Evolutionary conservation across 2,329 filamentous ascomycete species (phyloP).

Genomic region (Pseudomassariella vexata): DNA sequence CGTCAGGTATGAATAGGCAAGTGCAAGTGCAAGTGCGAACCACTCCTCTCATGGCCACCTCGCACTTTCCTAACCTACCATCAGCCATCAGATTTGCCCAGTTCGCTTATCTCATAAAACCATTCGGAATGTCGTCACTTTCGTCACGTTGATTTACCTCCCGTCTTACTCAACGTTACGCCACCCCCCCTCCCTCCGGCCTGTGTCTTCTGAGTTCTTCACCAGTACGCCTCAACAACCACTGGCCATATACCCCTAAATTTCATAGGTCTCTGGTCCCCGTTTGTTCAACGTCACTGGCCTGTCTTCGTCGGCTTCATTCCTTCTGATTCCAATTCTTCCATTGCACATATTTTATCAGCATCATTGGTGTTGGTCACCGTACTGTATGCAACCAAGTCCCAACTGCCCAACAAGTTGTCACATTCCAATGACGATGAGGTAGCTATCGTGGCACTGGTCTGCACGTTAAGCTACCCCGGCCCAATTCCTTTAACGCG

Average conservation of each 20-base stretch:
- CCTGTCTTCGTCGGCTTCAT: too few species aligned
- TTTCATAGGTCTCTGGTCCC: too few species aligned
- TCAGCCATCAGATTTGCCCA: background rate
- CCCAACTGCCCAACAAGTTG: background rate
- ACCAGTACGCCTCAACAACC: too few species aligned
- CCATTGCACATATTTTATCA: background rate
- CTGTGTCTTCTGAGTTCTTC: too few species aligned
- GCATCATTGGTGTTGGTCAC: background rate
- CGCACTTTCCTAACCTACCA: background rate
- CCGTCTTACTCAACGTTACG: too few species aligned
- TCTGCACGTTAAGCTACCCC: too few species aligned
- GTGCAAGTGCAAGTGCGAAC: background rate
- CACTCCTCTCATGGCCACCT: background rate
- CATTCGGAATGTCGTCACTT: too few species aligned
- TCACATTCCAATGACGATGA: background rate
- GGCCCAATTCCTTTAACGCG: background rate
- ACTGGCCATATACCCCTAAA: too few species aligned
- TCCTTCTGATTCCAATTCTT: background rate
- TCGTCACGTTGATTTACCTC: too few species aligned
- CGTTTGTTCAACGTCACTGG: too few species aligned
- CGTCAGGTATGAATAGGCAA: background rate
- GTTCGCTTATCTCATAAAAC: background rate
- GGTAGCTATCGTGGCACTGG: too few species aligned
- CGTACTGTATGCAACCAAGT: background rate
- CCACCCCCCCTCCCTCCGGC: too few species aligned